Conservation (phyloP, 2,329 filamentous ascomycete species). For the Colletotrichum tabaci region DNA sequence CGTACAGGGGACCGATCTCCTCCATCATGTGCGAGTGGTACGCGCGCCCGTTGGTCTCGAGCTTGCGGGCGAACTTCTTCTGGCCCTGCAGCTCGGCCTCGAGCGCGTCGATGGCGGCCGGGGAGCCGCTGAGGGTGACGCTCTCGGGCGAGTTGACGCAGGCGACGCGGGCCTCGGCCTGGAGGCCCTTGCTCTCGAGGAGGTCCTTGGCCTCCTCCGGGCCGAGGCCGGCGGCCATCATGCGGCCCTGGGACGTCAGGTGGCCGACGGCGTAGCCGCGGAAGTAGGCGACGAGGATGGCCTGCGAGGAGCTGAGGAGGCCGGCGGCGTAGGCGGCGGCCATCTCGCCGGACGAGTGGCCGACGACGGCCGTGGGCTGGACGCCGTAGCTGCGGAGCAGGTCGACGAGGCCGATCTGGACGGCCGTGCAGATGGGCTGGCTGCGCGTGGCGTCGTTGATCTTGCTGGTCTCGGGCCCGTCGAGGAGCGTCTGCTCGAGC, state of each 20-base stretch:
- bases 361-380: constrained; percentile 22
- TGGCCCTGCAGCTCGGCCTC: constrained; percentile 26
- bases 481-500: too few species aligned
- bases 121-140: constrained; percentile 47
- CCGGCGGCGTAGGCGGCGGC: constrained; percentile 44
- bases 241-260: background rate
- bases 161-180: constrained; percentile 47
- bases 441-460: constrained; percentile 49
- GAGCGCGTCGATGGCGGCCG: constrained; percentile 44
- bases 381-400: constrained; percentile 45
- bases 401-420: constrained; percentile 54
- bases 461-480: constrained; percentile 18
- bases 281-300: constrained; percentile 30
- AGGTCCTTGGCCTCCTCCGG: constrained; percentile 38
- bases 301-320: constrained; percentile 15
- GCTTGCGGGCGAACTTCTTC: constrained; percentile 41
- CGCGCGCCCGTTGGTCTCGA: constrained; percentile 26
- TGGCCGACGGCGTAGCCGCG: constrained; percentile 21
- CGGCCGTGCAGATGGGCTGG: constrained; percentile 53
- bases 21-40: constrained; percentile 18
- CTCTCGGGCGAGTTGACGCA: constrained; percentile 50
- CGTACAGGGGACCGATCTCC: background rate
- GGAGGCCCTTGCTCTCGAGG: constrained; percentile 18
- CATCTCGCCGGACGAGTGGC: constrained; percentile 45
- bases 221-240: constrained; percentile 27